Evolutionary conservation across 2,329 filamentous ascomycete genomes (phyloP).

Genomic region (Purpureocillium takamizusanense): DNA sequence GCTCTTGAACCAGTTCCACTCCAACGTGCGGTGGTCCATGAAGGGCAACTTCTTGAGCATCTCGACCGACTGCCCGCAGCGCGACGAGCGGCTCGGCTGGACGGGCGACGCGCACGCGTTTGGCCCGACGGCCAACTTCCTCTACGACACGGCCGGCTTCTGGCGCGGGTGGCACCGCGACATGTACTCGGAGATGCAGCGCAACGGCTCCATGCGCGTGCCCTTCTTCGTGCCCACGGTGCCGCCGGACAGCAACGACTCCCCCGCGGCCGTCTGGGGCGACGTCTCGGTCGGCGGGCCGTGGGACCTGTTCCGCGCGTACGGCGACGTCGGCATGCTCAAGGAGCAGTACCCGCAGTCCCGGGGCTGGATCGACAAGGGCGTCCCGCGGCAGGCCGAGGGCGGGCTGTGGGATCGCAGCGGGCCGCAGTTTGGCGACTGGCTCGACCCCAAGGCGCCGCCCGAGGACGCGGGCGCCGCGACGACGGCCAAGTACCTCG

Average conservation of each 20-base stretch:
- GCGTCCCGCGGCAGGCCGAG: constrained; percentile 18
- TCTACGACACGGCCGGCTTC: constrained; percentile 44
- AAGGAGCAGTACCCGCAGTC: constrained; percentile 28
- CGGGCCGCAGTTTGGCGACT: constrained; percentile 32
- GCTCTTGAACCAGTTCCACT: constrained; percentile 43
- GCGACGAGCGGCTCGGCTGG: constrained; percentile 47
- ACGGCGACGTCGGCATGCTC: constrained; percentile 26
- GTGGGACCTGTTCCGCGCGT: constrained; percentile 29
- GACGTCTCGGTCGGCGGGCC: constrained; percentile 31
- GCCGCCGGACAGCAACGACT: constrained; percentile 10
- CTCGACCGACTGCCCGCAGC: constrained; percentile 49
- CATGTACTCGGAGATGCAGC: constrained; percentile 23
- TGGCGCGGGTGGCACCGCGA: constrained; percentile 41
- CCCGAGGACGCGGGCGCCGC: constrained; percentile 27
- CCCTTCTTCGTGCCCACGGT: constrained; percentile 20
- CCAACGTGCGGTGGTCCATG: constrained; percentile 48
- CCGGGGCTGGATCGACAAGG: constrained; percentile 28
- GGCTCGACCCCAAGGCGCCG: constrained; percentile 38
- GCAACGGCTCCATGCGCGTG: constrained; percentile 11
- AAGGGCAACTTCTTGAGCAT: constrained; percentile 48
- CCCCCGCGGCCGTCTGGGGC: constrained; percentile 25
- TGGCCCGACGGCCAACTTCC: constrained; percentile 38
- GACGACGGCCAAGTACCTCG: constrained; percentile 28
- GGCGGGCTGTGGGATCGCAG: constrained; percentile 30
- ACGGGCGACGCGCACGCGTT: constrained; percentile 43